phyloP scores from a whole-genome alignment of 495 filamentous ascomycete species.

The Daldinia concentrica region DNA sequence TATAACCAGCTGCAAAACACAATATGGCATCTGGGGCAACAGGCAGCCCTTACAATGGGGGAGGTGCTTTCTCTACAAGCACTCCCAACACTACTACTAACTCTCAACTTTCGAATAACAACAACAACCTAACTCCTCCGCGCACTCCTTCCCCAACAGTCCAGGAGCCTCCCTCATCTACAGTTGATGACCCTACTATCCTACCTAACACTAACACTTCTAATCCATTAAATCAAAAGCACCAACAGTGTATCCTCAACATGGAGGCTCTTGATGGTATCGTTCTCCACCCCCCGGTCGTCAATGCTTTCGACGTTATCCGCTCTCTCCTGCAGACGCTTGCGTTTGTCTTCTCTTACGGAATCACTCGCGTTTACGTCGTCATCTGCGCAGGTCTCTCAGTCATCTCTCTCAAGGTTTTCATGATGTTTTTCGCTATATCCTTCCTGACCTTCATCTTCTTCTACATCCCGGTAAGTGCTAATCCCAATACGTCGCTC shows the following conservation, averaged over 20 bases:
- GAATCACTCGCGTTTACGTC: neutral
- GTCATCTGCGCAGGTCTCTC: constrained; percentile 21
- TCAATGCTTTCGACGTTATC: neutral
- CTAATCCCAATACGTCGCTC: neutral
- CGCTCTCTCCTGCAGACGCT: neutral
- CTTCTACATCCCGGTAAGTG: constrained; percentile 42
- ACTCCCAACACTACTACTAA: constrained; percentile 1
- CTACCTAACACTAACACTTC: neutral
- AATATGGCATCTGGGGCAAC: neutral
- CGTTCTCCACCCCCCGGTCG: neutral
- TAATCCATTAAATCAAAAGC: constrained; percentile 8
- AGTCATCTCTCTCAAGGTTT: neutral
- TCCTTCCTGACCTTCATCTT: constrained; percentile 12
- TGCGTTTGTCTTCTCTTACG: constrained; percentile 3
- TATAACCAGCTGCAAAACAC: neutral
- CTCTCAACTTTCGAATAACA: neutral
- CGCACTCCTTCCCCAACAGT: constrained; percentile 9
- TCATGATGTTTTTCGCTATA: constrained; percentile 19
- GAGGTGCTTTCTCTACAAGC: neutral
- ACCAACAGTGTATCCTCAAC: constrained; percentile 13
- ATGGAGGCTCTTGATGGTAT: constrained; percentile 17
- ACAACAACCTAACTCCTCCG: constrained; percentile 3
- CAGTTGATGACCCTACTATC: constrained; percentile 1
- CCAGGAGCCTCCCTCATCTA: neutral
- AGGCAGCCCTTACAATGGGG: constrained; percentile 1